These are phyloP conservation scores for Thelephora ganbajun DNA, from an alignment of 768 basidiomycete species.

Conservation along the genomic window DNA sequence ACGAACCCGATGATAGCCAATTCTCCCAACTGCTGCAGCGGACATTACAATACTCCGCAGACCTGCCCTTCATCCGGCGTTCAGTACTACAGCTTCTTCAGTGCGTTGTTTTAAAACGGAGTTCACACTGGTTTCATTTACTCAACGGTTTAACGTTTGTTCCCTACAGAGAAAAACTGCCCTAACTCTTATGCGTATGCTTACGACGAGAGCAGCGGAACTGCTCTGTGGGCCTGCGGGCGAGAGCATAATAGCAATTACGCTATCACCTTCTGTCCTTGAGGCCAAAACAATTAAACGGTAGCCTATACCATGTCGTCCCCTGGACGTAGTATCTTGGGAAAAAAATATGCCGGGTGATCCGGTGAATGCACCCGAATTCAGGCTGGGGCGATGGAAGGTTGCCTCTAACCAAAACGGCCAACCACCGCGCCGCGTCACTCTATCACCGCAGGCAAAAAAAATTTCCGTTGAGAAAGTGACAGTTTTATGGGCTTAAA, in stretches of 20 bases:
- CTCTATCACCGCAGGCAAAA: too few relatives aligned
- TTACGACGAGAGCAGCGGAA: slow-evolving; percentile 36
- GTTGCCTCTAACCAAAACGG: too few relatives aligned
- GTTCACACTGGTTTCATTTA: not conserved
- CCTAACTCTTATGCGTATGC: slow-evolving; percentile 39
- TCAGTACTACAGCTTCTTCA: slow-evolving; percentile 14
- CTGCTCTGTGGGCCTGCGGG: slow-evolving; percentile 40
- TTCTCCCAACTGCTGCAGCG: slow-evolving; percentile 22
- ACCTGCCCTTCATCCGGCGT: slow-evolving; percentile 20
- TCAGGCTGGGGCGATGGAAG: not conserved
- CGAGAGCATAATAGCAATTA: slow-evolving; percentile 17
- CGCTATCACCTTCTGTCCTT: slow-evolving; percentile 18
- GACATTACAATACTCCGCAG: slow-evolving; percentile 14
- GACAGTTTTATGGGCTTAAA: too few relatives aligned
- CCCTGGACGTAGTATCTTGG: not conserved
- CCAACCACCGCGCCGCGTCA: too few relatives aligned
- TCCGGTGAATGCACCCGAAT: not conserved
- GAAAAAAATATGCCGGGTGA: not conserved
- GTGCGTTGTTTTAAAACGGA: slow-evolving; percentile 8
- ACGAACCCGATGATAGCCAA: slow-evolving; percentile 8
- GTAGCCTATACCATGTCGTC: not conserved
- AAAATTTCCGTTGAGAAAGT: too few relatives aligned
- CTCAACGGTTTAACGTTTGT: not conserved
- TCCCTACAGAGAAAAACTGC: slow-evolving; percentile 22
- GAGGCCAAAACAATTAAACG: slow-evolving; percentile 1